Evolutionary conservation across 2,329 filamentous ascomycete species (phyloP).

Genomic region (Fusarium sororula): DNA sequence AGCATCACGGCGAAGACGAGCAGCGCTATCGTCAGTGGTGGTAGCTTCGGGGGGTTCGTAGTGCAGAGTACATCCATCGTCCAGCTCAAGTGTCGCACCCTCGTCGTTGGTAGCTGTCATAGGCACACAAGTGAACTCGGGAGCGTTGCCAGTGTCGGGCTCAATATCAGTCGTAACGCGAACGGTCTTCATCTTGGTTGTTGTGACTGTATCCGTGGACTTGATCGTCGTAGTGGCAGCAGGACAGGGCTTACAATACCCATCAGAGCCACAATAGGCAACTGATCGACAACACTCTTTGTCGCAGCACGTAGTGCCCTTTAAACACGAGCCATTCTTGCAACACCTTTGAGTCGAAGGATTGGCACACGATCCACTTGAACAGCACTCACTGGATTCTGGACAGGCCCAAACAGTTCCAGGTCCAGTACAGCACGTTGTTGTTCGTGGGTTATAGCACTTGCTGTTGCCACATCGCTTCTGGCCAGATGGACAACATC

Average conservation of each 20-base stretch:
- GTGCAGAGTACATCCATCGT: constrained; percentile 1
- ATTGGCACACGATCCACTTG: background rate
- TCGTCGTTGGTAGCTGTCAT: constrained; percentile 9
- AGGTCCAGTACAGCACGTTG: background rate
- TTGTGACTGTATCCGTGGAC: background rate
- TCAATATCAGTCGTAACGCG: constrained; percentile 1
- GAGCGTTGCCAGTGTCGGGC: constrained; percentile 8
- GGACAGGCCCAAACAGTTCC: constrained; percentile 3
- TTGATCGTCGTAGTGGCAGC: background rate
- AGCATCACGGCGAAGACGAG: background rate
- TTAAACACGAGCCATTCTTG: background rate
- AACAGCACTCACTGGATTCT: background rate
- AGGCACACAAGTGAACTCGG: background rate
- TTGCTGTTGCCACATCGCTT: constrained; percentile 10
- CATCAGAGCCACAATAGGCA: constrained; percentile 3
- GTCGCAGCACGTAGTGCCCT: constrained; percentile 4
- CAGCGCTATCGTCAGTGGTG: background rate
- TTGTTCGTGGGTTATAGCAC: constrained; percentile 1
- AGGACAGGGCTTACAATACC: constrained; percentile 5
- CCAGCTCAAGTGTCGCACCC: background rate
- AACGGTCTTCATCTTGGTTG: background rate
- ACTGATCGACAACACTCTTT: background rate
- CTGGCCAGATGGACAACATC: background rate
- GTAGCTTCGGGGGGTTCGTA: background rate
- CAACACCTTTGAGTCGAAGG: background rate